These are phyloP conservation scores for Closterium sp. DNA, from an alignment of 139 green algal species.

Conservation along the genomic window DNA sequence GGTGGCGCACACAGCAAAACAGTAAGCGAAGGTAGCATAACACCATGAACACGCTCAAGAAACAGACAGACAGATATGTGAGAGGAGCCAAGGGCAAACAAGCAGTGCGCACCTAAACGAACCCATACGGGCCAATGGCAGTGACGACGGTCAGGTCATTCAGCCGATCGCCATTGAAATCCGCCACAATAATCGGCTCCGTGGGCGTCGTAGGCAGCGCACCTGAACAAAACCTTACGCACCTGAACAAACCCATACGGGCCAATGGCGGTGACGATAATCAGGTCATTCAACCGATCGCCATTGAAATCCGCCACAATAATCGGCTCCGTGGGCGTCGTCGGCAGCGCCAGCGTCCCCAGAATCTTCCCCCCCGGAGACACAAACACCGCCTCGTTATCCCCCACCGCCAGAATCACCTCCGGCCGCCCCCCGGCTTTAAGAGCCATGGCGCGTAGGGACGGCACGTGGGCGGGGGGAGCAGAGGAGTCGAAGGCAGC, in stretches of 20 bases:
- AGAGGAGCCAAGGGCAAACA: neutral
- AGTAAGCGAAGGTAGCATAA: too few relatives aligned
- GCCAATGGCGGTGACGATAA: constrained; percentile 66
- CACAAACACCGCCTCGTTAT: constrained; percentile 59
- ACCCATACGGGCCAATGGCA: constrained; percentile 72
- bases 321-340: constrained; percentile 55
- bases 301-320: constrained; percentile 83
- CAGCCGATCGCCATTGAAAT: constrained; percentile 87
- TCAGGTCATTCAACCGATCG: constrained; percentile 83
- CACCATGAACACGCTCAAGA: neutral
- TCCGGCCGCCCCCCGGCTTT: constrained; percentile 31
- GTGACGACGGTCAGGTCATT: constrained; percentile 82
- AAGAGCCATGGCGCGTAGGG: constrained; percentile 69
- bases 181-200: constrained; percentile 63
- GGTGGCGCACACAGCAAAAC: neutral
- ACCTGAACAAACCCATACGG: constrained; percentile 78
- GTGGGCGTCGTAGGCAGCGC: constrained; percentile 54
- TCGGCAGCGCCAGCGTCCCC: constrained; percentile 59
- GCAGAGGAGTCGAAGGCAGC: neutral
- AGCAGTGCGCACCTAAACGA: too few relatives aligned
- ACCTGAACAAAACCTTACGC: constrained; percentile 76
- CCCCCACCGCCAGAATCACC: constrained; percentile 58
- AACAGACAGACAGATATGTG: neutral
- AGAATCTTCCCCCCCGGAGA: constrained; percentile 59
- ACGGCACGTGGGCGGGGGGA: constrained; percentile 56